A percentile compares a stretch with the other conserved stretches of the same genome.
These are phyloP conservation scores for Chlorella sp. DNA, from an alignment of 139 green algal genomes.

Conservation along the genomic window DNA sequence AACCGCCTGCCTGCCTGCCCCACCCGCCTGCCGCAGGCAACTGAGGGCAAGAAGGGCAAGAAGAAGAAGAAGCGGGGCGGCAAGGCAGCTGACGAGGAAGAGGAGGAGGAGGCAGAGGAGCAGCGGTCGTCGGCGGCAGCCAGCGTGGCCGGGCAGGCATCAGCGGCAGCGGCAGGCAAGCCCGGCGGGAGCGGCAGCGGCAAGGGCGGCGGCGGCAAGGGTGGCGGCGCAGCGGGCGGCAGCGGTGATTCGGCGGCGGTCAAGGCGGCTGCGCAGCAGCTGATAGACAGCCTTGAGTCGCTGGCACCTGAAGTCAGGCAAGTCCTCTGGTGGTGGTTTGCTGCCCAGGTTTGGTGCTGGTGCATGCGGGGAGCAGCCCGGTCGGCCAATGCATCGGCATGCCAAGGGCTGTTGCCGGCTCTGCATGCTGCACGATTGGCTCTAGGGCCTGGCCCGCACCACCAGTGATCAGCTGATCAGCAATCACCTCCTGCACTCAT, in stretches of 20 bases:
- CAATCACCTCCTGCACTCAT: too few species aligned
- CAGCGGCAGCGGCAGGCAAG: slow-evolving; percentile 17
- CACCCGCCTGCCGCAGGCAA: not conserved
- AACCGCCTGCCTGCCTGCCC: too few species aligned
- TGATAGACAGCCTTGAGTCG: slow-evolving; percentile 5
- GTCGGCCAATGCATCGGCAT: too few species aligned
- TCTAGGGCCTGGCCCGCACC: too few species aligned
- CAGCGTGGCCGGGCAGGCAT: not conserved
- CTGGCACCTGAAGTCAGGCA: slow-evolving; percentile 6
- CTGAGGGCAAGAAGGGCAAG: slow-evolving; percentile 53
- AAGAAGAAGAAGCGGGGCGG: slow-evolving; percentile 56
- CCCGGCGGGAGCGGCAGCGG: not conserved
- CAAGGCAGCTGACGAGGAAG: slow-evolving; percentile 26
- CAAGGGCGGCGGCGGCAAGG: not conserved
- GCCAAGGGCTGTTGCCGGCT: too few species aligned
- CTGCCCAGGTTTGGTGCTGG: too few species aligned
- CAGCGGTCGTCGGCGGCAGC: not conserved
- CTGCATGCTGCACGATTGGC: too few species aligned
- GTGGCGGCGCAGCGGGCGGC: not conserved
- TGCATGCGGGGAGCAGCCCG: too few species aligned
- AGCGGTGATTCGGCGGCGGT: not conserved
- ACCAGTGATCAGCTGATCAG: too few species aligned
- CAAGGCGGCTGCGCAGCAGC: not conserved
- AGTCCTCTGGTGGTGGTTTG: too few species aligned
- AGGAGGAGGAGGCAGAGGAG: slow-evolving; percentile 17